Conservation (phyloP, 2,329 filamentous ascomycete species). For the Alternaria gansuensis region DNA sequence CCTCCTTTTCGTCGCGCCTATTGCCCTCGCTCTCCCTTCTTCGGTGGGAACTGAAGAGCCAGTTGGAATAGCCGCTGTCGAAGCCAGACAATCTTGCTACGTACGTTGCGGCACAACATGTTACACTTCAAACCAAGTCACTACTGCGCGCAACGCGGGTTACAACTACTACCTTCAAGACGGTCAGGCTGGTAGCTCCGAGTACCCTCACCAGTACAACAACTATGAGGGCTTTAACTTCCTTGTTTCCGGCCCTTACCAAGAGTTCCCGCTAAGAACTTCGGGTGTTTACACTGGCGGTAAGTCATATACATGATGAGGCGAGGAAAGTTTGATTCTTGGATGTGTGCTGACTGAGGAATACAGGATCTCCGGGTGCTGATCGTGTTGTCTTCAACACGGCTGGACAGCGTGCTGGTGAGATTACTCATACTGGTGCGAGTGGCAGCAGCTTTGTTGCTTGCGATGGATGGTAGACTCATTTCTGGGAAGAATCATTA, state of each 20-base stretch:
- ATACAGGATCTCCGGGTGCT: slow-evolving; percentile 67
- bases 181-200: slow-evolving; percentile 51
- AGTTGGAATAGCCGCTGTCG: slow-evolving; percentile 29
- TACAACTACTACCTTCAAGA: slow-evolving; percentile 61
- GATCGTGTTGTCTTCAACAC: slow-evolving; percentile 73
- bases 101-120: slow-evolving; percentile 63
- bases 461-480: slow-evolving; percentile 57
- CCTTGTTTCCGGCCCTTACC: slow-evolving; percentile 65
- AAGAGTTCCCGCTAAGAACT: slow-evolving; percentile 69
- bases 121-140: slow-evolving; percentile 63
- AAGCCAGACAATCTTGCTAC: slow-evolving; percentile 55
- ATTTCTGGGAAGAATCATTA: not conserved
- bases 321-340: not conserved
- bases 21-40: slow-evolving; percentile 35
- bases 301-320: slow-evolving; percentile 41
- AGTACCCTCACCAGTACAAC: slow-evolving; percentile 68
- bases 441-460: slow-evolving; percentile 73
- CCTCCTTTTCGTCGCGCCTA: slow-evolving; percentile 29
- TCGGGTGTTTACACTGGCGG: slow-evolving; percentile 65
- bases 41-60: slow-evolving; percentile 17
- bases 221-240: slow-evolving; percentile 71
- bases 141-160: slow-evolving; percentile 61
- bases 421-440: slow-evolving; percentile 76
- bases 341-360: not conserved
- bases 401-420: slow-evolving; percentile 65